Base-by-base conservation (phyloP, 1,139 yeast species). In the Hyphopichia wangnamkhiaoensis region DNA sequence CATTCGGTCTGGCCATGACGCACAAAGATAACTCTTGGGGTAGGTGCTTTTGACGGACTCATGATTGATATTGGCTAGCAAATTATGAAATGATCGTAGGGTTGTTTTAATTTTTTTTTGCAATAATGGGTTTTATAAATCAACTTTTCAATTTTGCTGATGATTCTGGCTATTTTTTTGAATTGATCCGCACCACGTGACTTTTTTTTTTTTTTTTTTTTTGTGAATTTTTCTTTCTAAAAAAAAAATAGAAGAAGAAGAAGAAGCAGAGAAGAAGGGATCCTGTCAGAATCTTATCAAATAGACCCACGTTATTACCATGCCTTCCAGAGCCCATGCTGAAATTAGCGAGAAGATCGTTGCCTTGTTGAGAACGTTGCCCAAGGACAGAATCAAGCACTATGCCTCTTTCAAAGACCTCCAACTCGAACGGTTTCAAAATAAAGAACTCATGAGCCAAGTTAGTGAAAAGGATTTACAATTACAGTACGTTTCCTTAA, bases 1-100 rank as follows among this genome's bases (percentile, higher is more conserved):
- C 98, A 91, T 62, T 82, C 95, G 2, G 98, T 91, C 66, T 91
- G 96, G 27, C 95, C 89, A 53, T 84, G 91, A 53, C 96, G 91
- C 37, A 87, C 80, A 51, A 88, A 80, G 26, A 88, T 79, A 31
- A 88, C 81, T 63, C 95, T 74, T 15, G 95, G 95, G 17, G 88
- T 74, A 33, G 71, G 70, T 23, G 58, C 49, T 39, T 54, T 58
- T 15, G 51, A 40, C 16, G 34, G 34, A 20, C 30, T 16, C 50
- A 49, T 51, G 20, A 5, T 24, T n/a, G 19, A 17, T 20, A n/a
- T 29, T 29, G 9, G 14, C 18, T 27, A 21, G 24, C n/a, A n/a
- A n/a, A n/a, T n/a, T n/a, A n/a, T n/a, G n/a, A n/a, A n/a, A n/a
- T n/a, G n/a, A n/a, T n/a, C n/a, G n/a, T n/a, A n/a, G 30, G 31